phyloP scores from a whole-genome alignment of 2,329 filamentous ascomycete species.

The Epicoccum nigrum region DNA sequence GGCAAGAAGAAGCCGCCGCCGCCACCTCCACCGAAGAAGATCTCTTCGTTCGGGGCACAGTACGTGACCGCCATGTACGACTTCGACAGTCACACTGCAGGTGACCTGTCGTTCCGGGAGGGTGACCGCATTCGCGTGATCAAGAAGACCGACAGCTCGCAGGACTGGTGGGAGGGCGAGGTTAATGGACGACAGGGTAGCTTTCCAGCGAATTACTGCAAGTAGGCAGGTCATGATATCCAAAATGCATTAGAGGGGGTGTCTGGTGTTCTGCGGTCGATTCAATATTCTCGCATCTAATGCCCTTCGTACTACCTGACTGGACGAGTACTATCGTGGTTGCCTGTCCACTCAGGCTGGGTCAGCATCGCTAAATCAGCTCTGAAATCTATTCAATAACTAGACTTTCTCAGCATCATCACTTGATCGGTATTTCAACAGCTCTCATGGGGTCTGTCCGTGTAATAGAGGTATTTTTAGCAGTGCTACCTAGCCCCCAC shows the following conservation, averaged over 20 bases:
- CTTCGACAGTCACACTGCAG: slow-evolving; percentile 71
- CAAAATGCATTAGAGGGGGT: slow-evolving; percentile 34
- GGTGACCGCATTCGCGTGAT: slow-evolving; percentile 78
- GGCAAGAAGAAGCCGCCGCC: slow-evolving; percentile 78
- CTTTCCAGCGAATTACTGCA: slow-evolving; percentile 86
- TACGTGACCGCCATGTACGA: slow-evolving; percentile 77
- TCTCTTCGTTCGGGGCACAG: slow-evolving; percentile 56
- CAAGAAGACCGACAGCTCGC: slow-evolving; percentile 77
- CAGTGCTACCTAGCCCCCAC: slow-evolving; percentile 1
- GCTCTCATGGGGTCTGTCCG: too few relatives aligned
- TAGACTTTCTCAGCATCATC: too few relatives aligned
- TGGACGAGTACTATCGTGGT: too few relatives aligned
- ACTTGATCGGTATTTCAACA: too few relatives aligned
- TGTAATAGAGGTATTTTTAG: background rate
- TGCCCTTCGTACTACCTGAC: too few relatives aligned
- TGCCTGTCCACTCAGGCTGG: too few relatives aligned
- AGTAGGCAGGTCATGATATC: slow-evolving; percentile 36
- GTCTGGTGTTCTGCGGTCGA: slow-evolving; percentile 8
- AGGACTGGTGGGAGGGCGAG: slow-evolving; percentile 91
- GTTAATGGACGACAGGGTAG: slow-evolving; percentile 69
- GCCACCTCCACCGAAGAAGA: slow-evolving; percentile 69
- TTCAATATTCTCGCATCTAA: too few relatives aligned
- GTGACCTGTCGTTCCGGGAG: slow-evolving; percentile 76
- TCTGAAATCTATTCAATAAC: too few relatives aligned
- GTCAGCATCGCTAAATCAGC: too few relatives aligned